A percentile compares a stretch with the other conserved stretches of the same genome.
These are phyloP conservation scores for Hyaloscypha variabilis DNA, from an alignment of 495 filamentous ascomycete species.

Conservation along the genomic window DNA sequence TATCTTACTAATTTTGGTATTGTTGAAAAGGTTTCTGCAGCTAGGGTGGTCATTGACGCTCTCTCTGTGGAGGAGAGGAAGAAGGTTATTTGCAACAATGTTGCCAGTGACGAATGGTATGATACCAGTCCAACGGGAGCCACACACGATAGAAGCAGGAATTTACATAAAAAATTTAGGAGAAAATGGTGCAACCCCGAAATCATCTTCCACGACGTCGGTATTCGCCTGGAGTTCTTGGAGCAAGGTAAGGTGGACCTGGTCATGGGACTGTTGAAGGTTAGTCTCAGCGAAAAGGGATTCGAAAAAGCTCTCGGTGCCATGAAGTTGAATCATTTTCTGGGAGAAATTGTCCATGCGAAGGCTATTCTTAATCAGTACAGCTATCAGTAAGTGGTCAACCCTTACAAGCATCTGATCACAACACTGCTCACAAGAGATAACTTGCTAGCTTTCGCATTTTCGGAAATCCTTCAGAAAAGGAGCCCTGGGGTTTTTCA, in stretches of 20 bases:
- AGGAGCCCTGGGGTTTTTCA: slow-evolving; percentile 65
- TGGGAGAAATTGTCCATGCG: slow-evolving; percentile 64
- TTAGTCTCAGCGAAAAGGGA: slow-evolving; percentile 64
- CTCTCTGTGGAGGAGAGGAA: background rate
- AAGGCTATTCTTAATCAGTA: slow-evolving; percentile 66
- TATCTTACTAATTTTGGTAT: no score
- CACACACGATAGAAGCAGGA: no score
- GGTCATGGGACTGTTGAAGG: slow-evolving; percentile 23
- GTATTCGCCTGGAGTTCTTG: slow-evolving; percentile 11
- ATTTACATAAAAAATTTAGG: background rate
- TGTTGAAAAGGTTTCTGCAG: background rate
- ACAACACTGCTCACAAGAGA: no score
- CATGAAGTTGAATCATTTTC: slow-evolving; percentile 78
- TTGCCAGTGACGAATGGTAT: background rate
- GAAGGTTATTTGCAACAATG: background rate
- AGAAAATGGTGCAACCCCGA: slow-evolving; percentile 22
- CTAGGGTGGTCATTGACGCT: background rate
- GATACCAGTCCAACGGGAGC: no score
- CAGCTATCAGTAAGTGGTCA: slow-evolving; percentile 48
- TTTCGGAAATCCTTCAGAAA: slow-evolving; percentile 45
- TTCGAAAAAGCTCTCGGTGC: slow-evolving; percentile 67
- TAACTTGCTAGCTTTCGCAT: slow-evolving; percentile 67
- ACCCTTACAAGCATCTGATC: background rate
- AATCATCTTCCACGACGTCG: slow-evolving; percentile 2
- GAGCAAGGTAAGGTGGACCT: background rate